Evolutionary conservation across 371 early-diverging fungal genomes (phyloP), one percentile per base, ranked within the genome.

Genomic region (Actinomortierella wolfii): DNA sequence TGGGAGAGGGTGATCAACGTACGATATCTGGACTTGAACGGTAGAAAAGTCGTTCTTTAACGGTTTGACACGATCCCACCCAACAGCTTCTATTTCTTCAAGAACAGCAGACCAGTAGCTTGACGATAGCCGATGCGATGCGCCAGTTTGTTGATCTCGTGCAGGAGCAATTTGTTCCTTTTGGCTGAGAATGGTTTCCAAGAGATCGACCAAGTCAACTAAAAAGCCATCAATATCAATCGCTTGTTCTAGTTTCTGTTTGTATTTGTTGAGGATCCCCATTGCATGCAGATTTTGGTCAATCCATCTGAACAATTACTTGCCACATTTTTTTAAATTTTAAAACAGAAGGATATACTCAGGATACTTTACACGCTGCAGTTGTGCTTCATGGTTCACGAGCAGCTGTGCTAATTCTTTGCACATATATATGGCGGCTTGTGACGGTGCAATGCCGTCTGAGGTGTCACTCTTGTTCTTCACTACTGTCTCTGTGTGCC

Each of bases 241-340:
- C 14, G 74, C 67, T n/a, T 63, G 64, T 0, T 59, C 60, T 64
- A 73, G 62, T 67, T 67, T 73, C 74, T 73, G 50, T 2, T 47
- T 3, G 11, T 34, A 34, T 34, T 34, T n/a, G n/a, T n/a, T n/a
- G n/a, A n/a, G n/a, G n/a, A n/a, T n/a, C n/a, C n/a, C n/a, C n/a
- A n/a, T n/a, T n/a, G n/a, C 34, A 34, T 34, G 11, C 34, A 6
- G 34, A 34, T 34, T 6, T 34, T 34, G 34, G 11, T 34, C 34
- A 34, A 11, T 34, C 34, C 11, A 6, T 11, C 34, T 34, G 34
- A 11, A 34, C 34, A 34, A 34, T 34, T 11, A 6, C 11, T 11
- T 34, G 4, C 34, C 34, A 6, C 34, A 6, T 34, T 11, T 11
- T 34, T 11, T 34, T 34, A 4, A 6, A n/a, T n/a, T n/a, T n/a